These are phyloP conservation scores for Bruguiera hainesii DNA, from an alignment of 441 rosid species.

Conservation along the genomic window DNA sequence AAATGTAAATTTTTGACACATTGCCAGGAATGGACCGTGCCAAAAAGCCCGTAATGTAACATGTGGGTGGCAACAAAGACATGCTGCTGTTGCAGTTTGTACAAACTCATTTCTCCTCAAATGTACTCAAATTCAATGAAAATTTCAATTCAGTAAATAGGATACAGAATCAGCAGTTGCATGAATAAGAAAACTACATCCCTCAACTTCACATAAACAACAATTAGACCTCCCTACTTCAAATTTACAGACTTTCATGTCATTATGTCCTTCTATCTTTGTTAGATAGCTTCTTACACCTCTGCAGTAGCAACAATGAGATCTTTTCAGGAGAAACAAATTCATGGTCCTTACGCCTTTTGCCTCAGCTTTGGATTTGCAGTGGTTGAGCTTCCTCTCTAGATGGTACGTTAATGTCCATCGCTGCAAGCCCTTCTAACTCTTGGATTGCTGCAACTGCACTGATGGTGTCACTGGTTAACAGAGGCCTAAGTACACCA, in stretches of 20 bases:
- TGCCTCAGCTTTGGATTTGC: neutral
- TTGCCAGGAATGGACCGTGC: too few species aligned
- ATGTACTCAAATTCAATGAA: too few species aligned
- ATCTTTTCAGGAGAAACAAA: constrained; percentile 14
- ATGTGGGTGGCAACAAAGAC: too few species aligned
- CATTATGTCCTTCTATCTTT: constrained; percentile 14
- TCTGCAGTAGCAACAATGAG: constrained; percentile 12
- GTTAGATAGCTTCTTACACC: constrained; percentile 41
- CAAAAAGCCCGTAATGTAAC: too few species aligned
- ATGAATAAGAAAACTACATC: constrained; percentile 28
- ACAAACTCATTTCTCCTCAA: too few species aligned
- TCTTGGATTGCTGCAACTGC: constrained; percentile 51
- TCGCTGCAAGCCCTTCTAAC: constrained; percentile 57
- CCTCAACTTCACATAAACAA: constrained; percentile 20
- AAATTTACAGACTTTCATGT: constrained; percentile 29
- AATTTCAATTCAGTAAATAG: too few species aligned
- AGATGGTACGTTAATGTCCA: constrained; percentile 38
- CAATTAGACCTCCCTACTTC: constrained; percentile 34
- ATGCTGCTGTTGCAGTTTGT: too few species aligned
- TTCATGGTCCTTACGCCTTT: constrained; percentile 6
- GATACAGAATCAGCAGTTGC: constrained; percentile 6
- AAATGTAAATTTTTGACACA: too few species aligned
- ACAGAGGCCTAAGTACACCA: constrained; percentile 47
- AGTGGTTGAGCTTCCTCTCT: constrained; percentile 31
- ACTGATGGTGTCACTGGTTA: constrained; percentile 33